Conservation (phyloP, 306 rosid species). For the peach (Prunus persica) region DNA sequence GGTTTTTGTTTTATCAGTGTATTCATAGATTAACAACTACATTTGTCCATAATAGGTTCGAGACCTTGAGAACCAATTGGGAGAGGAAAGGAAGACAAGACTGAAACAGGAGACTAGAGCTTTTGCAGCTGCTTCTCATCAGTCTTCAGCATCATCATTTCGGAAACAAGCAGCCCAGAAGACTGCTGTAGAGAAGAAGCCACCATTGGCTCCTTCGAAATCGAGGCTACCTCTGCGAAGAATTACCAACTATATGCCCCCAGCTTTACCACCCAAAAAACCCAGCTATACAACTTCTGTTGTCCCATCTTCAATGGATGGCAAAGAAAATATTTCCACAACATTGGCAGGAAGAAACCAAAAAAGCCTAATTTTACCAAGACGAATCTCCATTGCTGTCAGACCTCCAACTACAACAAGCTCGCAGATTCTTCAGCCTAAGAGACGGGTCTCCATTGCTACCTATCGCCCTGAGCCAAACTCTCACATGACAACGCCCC, state of each 20-base stretch:
- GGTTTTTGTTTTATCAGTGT: not conserved
- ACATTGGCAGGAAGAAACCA: slow-evolving; percentile 29
- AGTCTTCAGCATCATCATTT: slow-evolving; percentile 35
- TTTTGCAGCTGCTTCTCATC: slow-evolving; percentile 53
- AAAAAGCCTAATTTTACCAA: slow-evolving; percentile 37
- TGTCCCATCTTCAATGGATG: slow-evolving; percentile 23
- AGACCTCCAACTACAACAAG: slow-evolving; percentile 42
- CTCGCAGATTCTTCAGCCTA: slow-evolving; percentile 51
- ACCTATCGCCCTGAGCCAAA: slow-evolving; percentile 54
- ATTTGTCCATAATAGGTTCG: slow-evolving; percentile 61
- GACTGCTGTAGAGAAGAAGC: slow-evolving; percentile 52
- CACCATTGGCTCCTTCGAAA: slow-evolving; percentile 76
- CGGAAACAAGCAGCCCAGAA: slow-evolving; percentile 35
- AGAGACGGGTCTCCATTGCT: slow-evolving; percentile 83
- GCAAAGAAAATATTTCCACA: slow-evolving; percentile 69
- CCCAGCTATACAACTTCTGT: slow-evolving; percentile 20
- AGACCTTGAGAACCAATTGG: slow-evolving; percentile 85
- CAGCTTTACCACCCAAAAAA: slow-evolving; percentile 46
- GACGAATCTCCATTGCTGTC: slow-evolving; percentile 64
- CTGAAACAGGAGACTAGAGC: slow-evolving; percentile 77
- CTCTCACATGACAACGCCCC: slow-evolving; percentile 66
- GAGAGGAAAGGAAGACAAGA: slow-evolving; percentile 82
- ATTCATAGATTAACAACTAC: not conserved
- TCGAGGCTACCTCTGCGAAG: slow-evolving; percentile 66
- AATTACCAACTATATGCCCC: slow-evolving; percentile 61